Conservation (phyloP, 1,284 basidiomycete species). For the Cryptococcus neoformans region DNA sequence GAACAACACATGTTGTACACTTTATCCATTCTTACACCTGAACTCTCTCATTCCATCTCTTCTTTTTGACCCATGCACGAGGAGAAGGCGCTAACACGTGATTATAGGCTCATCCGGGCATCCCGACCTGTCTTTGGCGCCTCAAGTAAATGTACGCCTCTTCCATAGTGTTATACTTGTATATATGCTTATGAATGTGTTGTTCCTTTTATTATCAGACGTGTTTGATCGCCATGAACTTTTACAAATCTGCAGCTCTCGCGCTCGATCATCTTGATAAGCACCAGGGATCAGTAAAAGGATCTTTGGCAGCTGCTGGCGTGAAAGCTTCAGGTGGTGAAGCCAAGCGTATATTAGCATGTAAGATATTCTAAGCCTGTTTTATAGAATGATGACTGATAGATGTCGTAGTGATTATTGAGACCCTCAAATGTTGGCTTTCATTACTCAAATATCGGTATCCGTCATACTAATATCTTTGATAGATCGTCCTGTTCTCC, state of each 20-base stretch:
- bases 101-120: too few species aligned
- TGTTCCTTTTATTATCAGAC: neutral
- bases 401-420: conserved; percentile 68
- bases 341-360: conserved; percentile 60
- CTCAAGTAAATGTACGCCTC: neutral
- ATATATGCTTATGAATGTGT: conserved; percentile 7
- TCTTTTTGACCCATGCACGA: neutral
- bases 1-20: conserved; percentile 34
- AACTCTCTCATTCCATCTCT: conserved; percentile 9
- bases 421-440: conserved; percentile 80
- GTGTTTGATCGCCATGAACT: conserved; percentile 65
- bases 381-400: neutral
- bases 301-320: conserved; percentile 40
- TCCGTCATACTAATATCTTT: neutral
- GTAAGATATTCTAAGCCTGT: conserved; percentile 27
- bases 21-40: conserved; percentile 28
- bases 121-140: too few species aligned
- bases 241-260: conserved; percentile 83
- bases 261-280: conserved; percentile 78
- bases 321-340: conserved; percentile 64
- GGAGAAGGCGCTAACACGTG: neutral
- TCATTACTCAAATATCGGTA: neutral
- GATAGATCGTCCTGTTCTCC: conserved; percentile 53
- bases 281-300: conserved; percentile 74
- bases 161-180: conserved; percentile 1